Conservation (phyloP, 495 filamentous ascomycete genomes). For the Lophiostoma macrostomum region DNA sequence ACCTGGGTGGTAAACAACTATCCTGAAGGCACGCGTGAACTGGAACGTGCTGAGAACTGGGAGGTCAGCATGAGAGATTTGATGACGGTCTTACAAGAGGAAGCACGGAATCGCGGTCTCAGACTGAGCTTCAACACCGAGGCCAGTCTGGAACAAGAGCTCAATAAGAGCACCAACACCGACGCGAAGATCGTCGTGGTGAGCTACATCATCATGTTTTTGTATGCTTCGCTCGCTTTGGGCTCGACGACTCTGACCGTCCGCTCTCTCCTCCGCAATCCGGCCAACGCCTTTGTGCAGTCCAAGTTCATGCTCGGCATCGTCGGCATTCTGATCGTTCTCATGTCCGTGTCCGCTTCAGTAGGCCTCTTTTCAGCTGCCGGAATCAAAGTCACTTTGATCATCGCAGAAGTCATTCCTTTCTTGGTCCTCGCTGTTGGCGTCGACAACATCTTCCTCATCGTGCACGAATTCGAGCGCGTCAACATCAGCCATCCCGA, state of each 20-base stretch:
- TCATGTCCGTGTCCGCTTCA: slow-evolving; percentile 95
- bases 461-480: slow-evolving; percentile 96
- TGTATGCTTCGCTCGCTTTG: slow-evolving; percentile 89
- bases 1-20: slow-evolving; percentile 97
- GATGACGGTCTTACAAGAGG: slow-evolving; percentile 70
- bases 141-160: slow-evolving; percentile 85
- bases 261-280: slow-evolving; percentile 71
- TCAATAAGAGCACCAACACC: slow-evolving; percentile 95
- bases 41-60: slow-evolving; percentile 80
- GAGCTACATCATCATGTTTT: slow-evolving; percentile 97
- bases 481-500: slow-evolving; percentile 87
- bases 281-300: slow-evolving; percentile 79
- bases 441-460: slow-evolving; percentile 98
- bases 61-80: slow-evolving; percentile 70
- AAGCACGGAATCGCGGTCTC: slow-evolving; percentile 73
- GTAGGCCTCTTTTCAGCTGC: slow-evolving; percentile 88
- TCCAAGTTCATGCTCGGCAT: slow-evolving; percentile 94
- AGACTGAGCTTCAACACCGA: slow-evolving; percentile 92
- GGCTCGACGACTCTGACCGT: slow-evolving; percentile 80
- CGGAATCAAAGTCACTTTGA: slow-evolving; percentile 88
- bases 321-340: slow-evolving; percentile 86
- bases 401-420: slow-evolving; percentile 97
- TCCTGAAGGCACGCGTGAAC: slow-evolving; percentile 63
- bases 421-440: slow-evolving; percentile 95
- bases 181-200: slow-evolving; percentile 96